These are phyloP conservation scores for Aspergillus aculeatus DNA, from an alignment of 2,329 filamentous ascomycete genomes.

Conservation along the genomic window DNA sequence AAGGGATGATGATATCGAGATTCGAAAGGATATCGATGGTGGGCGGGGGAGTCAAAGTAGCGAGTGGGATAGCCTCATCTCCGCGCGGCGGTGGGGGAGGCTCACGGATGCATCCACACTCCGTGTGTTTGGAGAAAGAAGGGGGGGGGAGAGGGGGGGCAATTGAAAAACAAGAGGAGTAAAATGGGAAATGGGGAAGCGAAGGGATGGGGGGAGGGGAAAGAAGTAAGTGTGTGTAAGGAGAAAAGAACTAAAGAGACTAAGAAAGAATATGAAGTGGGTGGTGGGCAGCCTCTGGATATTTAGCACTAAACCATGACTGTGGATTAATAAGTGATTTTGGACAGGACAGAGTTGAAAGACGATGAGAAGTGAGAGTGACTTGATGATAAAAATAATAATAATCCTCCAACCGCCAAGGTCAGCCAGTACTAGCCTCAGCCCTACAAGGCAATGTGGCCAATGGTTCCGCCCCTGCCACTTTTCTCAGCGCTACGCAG, in stretches of 20 bases:
- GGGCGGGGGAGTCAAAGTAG: not conserved
- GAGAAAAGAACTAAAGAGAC: conserved; percentile 2
- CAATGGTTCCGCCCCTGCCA: conserved; percentile 7
- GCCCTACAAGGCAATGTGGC: conserved; percentile 28
- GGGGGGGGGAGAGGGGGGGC: not conserved
- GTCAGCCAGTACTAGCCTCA: conserved; percentile 25
- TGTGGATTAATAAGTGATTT: not conserved
- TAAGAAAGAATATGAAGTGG: not conserved
- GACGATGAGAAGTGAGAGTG: not conserved
- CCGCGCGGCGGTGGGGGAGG: not conserved
- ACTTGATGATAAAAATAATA: not conserved
- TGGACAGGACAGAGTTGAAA: not conserved
- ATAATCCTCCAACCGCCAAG: conserved; percentile 7
- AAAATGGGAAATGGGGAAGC: conserved; percentile 7
- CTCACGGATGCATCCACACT: conserved; percentile 8
- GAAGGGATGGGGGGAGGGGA: conserved; percentile 11
- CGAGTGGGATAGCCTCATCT: conserved; percentile 5
- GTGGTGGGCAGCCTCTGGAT: not conserved
- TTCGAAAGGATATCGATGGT: not conserved
- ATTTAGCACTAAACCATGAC: not conserved
- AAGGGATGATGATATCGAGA: not conserved
- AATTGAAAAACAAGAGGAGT: not conserved
- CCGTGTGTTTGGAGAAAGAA: not conserved
- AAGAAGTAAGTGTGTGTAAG: conserved; percentile 8
- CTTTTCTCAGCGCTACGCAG: not conserved